A percentile compares a stretch with the other conserved stretches of the same genome.
Conservation (phyloP, 805 yeast genomes). For the Kluyveromyces wickerhamii region DNA sequence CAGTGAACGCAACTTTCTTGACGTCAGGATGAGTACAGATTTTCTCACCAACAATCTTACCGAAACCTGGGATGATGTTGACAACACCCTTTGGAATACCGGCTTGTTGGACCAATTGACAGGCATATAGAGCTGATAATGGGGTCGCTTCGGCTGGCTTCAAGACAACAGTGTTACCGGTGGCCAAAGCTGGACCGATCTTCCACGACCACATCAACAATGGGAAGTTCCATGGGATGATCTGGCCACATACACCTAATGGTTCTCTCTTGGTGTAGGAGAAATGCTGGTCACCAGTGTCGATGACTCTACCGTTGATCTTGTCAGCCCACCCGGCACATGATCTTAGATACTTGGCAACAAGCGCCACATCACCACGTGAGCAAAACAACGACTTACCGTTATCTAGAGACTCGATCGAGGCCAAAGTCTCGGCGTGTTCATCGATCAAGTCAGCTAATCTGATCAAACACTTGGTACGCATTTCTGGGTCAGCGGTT, state of each 20-base stretch:
- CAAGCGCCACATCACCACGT: slow-evolving; percentile 66
- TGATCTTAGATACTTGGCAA: slow-evolving; percentile 65
- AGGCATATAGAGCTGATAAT: slow-evolving; percentile 65
- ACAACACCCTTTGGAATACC: slow-evolving; percentile 80
- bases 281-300: slow-evolving; percentile 57
- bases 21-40: slow-evolving; percentile 62
- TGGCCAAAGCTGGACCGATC: slow-evolving; percentile 76
- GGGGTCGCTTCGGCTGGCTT: slow-evolving; percentile 89
- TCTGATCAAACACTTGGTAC: slow-evolving; percentile 55
- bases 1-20: slow-evolving; percentile 80
- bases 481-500: slow-evolving; percentile 52
- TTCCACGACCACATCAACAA: slow-evolving; percentile 83
- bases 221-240: slow-evolving; percentile 93
- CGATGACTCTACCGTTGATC: slow-evolving; percentile 47
- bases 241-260: slow-evolving; percentile 81
- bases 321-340: slow-evolving; percentile 82
- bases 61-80: slow-evolving; percentile 73
- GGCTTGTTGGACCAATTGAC: slow-evolving; percentile 58
- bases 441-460: slow-evolving; percentile 75
- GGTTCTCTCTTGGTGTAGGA: slow-evolving; percentile 72
- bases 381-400: slow-evolving; percentile 77
- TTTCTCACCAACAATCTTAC: slow-evolving; percentile 66
- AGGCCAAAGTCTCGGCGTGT: slow-evolving; percentile 65
- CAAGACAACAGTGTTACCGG: slow-evolving; percentile 78
- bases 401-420: slow-evolving; percentile 81